phyloP scores from a whole-genome alignment of 176 grass and related monocot species.

The barley (Hordeum vulgare) region MorexV3_pseudomolecules_assembly NC_058523.1:385255455-385255954 shows the following conservation, averaged over 20 bases:
- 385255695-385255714: conserved; percentile 53
- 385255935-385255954: conserved; percentile 30
- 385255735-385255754: background rate
- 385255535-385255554: conserved; percentile 50
- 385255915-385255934: conserved; percentile 76
- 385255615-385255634: conserved; percentile 45
- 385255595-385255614: conserved; percentile 42
- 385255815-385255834: background rate
- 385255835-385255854: background rate
- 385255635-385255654: conserved; percentile 78
- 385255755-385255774: background rate
- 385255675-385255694: conserved; percentile 53
- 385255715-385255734: conserved; percentile 45
- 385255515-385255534: conserved; percentile 31
- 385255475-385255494: conserved; percentile 73
- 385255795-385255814: conserved; percentile 24
- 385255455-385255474: conserved; percentile 58
- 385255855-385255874: conserved; percentile 71
- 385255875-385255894: conserved; percentile 41
- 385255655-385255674: conserved; percentile 56
- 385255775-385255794: conserved; percentile 40
- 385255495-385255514: conserved; percentile 24
- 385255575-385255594: conserved; percentile 38
- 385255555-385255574: conserved; percentile 79
- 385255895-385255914: conserved; percentile 33